A percentile compares a stretch with the other conserved stretches of the same genome.
phyloP scores from a whole-genome alignment of 805 yeast genomes.

The Wickerhamiella lipophila region DNA sequence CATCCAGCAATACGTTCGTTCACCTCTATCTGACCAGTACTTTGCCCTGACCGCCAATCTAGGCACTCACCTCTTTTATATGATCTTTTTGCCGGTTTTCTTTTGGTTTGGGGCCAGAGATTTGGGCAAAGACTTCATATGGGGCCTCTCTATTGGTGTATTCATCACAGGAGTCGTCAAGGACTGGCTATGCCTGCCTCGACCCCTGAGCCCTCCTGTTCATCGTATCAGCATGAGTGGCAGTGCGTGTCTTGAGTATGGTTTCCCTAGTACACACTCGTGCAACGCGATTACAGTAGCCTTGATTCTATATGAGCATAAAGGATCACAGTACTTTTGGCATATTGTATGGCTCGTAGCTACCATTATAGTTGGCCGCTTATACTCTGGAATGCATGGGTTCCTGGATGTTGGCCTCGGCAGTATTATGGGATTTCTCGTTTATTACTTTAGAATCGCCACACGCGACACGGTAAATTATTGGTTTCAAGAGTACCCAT shows the following conservation, averaged over 20 bases:
- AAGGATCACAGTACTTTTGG: constrained; percentile 7
- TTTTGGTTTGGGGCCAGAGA: constrained; percentile 61
- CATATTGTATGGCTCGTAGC: constrained; percentile 37
- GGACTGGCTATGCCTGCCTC: constrained; percentile 77
- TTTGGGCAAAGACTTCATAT: constrained; percentile 47
- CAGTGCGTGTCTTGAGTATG: constrained; percentile 88
- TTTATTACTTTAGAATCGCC: constrained; percentile 38
- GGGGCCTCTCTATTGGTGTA: constrained; percentile 51
- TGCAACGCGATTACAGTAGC: constrained; percentile 86
- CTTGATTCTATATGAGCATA: constrained; percentile 30
- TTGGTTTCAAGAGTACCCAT: neutral
- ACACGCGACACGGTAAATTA: constrained; percentile 37
- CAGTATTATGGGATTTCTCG: constrained; percentile 42
- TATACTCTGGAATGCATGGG: constrained; percentile 98
- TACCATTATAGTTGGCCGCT: constrained; percentile 62
- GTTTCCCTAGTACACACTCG: constrained; percentile 89
- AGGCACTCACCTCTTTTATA: constrained; percentile 91
- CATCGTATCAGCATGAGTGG: constrained; percentile 80
- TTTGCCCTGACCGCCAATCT: constrained; percentile 80
- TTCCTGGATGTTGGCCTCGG: constrained; percentile 64
- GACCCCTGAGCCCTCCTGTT: constrained; percentile 87
- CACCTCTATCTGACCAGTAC: constrained; percentile 48
- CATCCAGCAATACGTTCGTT: constrained; percentile 42
- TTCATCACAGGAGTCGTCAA: constrained; percentile 57
- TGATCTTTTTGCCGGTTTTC: constrained; percentile 72